Evolutionary conservation across 805 yeast genomes (phyloP), one percentile per base, ranked within the genome.

Genomic region (Wickerhamiella galacta): DNA sequence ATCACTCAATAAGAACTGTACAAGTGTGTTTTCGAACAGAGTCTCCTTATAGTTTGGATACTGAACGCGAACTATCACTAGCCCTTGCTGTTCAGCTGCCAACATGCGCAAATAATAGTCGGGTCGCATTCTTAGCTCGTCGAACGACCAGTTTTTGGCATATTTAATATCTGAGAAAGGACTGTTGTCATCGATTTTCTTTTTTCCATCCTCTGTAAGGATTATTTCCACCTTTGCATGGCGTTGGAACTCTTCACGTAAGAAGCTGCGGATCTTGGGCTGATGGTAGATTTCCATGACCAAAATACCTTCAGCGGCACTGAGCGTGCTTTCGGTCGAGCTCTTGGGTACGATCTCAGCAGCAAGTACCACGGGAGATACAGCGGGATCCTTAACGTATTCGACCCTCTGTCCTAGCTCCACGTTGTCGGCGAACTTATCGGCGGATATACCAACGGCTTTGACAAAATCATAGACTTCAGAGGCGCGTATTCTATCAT

Each of bases 141-240:
- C 66, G 11, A 85, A 74, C 2, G 79, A 64, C 50, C 90, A 68
- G 54, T 82, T 79, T 36, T 72, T 66, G 16, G 95, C 92, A 55
- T 90, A 90, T 51, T 90, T 90, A 58, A 90, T 75, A 48, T 82
- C 93, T 38, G 79, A 82, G 47, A 74, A 85, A 2, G 83, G 77
- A 34, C 85, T 75, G 43, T 73, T 75, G 33, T 68, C 73, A 43
- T 76, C 90, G 38, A 90, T 87, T 43, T 75, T 73, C 21, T 70
- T 62, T 45, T 64, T 66, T 42, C 92, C 92, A 50, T 82, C 83
- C 39, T 83, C 92, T 0, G 96, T 83, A 29, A 83, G 59, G 11
- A 69, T 69, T 8, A 85, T 74, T 51, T 76, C 76, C 18, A 85
- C 66, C 11, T 66, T 63, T 7, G 90, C 78, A 47, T 66, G 34